A percentile compares a stretch with the other conserved stretches of the same genome.
Evolutionary conservation across 768 basidiomycete genomes (phyloP).

Genomic region (Psilocybe subaeruginosa): DNA sequence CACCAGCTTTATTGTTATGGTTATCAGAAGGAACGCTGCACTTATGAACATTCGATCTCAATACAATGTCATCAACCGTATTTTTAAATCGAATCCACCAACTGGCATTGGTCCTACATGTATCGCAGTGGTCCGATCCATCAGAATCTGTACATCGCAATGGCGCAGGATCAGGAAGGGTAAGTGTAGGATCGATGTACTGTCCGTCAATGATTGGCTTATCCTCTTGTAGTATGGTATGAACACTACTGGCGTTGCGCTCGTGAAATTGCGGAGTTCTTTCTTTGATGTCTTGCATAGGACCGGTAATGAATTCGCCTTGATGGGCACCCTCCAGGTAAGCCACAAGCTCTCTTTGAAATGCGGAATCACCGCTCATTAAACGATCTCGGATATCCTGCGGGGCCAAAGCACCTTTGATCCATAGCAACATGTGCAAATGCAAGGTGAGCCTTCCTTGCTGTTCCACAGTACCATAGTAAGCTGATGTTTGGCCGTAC

Average conservation of each 20-base stretch:
- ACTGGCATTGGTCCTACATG: no score
- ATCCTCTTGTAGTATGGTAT: no score
- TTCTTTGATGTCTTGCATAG: background rate
- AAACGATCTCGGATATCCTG: constrained; percentile 33
- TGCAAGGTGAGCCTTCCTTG: constrained; percentile 35
- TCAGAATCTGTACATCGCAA: no score
- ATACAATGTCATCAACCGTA: background rate
- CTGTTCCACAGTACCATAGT: constrained; percentile 41
- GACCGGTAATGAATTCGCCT: constrained; percentile 27
- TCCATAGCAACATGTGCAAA: constrained; percentile 35
- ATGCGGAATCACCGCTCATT: constrained; percentile 23
- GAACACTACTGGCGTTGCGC: no score
- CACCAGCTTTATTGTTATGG: background rate
- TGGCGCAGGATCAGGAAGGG: no score
- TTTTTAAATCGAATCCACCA: constrained; percentile 17
- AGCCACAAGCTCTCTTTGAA: constrained; percentile 27
- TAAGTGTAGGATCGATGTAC: no score
- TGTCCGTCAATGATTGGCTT: no score
- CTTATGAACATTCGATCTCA: background rate
- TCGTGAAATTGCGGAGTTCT: no score
- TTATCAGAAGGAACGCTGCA: background rate
- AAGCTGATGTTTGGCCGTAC: constrained; percentile 30
- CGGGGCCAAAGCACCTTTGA: constrained; percentile 24
- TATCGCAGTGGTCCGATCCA: no score
- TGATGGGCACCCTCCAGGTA: constrained; percentile 32